Evolutionary conservation across 805 yeast genomes (phyloP), one percentile per base, ranked within the genome.

Genomic region (Saccharomycopsis vini): DNA sequence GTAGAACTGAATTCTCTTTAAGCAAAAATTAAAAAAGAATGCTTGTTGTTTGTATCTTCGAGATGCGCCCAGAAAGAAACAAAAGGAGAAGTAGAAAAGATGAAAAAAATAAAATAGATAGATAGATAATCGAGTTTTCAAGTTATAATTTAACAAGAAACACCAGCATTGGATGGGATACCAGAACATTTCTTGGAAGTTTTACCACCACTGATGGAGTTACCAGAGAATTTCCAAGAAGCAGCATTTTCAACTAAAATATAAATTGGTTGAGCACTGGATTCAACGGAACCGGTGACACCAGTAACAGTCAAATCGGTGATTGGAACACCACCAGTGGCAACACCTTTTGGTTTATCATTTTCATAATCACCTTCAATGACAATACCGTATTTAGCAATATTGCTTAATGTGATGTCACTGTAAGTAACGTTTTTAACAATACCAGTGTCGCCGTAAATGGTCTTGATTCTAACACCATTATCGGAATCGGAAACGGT

Each of bases 391-490:
- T 49, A 49, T 10, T 40, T 43, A n/a, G 34, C 12, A 18, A 48
- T 48, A n/a, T n/a, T n/a, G n/a, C n/a, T n/a, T n/a, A 42, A 5
- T 13, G 42, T 44, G 26, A 45, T 43, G 21, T 39, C 46, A 12
- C 26, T 24, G 28, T 40, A 51, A 29, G 28, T 41, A 32, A 51
- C 50, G 33, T 45, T 34, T 9, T 22, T 39, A 36, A 51, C 54
- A 4, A 16, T 23, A 31, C 52, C 54, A 19, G 52, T 49, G 19
- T 48, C 52, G 35, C 40, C 51, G 28, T 30, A 23, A 36, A 47
- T 45, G 32, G 54, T 50, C 31, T 51, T 51, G 36, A 51, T 46
- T 42, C 52, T 46, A 16, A 50, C 28, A 26, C 54, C 51, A 30
- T 49, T 49, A 6, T 40, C 43, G 19, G 52, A 44, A 22, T 47